Percentiles rank a stretch among this genome's conserved stretches.
Conservation (phyloP, 2,329 filamentous ascomycete species). For the Botrytis aclada region DNA sequence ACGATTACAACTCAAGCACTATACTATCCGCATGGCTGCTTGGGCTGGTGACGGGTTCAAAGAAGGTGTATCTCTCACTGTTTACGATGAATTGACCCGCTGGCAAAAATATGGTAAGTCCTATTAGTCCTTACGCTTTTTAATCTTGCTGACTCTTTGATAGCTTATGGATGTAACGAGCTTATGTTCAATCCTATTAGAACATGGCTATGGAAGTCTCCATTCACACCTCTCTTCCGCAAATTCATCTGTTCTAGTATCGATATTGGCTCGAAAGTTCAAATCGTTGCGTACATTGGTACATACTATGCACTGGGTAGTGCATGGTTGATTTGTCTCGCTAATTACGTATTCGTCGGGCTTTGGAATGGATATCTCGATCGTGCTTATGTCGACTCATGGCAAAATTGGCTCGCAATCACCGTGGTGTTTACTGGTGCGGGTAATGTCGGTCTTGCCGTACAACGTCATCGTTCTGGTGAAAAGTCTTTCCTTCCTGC, state of each 20-base stretch:
- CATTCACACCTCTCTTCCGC: slow-evolving; percentile 63
- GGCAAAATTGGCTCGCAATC: slow-evolving; percentile 61
- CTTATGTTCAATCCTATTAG: slow-evolving; percentile 65
- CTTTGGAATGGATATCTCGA: slow-evolving; percentile 66
- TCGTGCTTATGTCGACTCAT: slow-evolving; percentile 65
- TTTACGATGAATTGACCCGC: slow-evolving; percentile 67
- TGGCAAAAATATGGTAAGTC: slow-evolving; percentile 62
- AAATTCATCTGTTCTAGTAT: slow-evolving; percentile 60
- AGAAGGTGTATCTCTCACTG: slow-evolving; percentile 68
- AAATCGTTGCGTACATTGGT: slow-evolving; percentile 67
- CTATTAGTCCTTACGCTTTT: neutral
- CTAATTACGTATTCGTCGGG: slow-evolving; percentile 70
- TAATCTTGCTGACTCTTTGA: neutral
- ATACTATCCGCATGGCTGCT: slow-evolving; percentile 64
- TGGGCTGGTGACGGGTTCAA: slow-evolving; percentile 70
- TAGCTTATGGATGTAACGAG: slow-evolving; percentile 66
- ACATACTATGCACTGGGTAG: slow-evolving; percentile 61
- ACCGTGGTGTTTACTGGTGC: slow-evolving; percentile 62
- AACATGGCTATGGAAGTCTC: slow-evolving; percentile 58
- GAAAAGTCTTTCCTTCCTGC: slow-evolving; percentile 49
- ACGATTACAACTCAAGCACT: slow-evolving; percentile 66
- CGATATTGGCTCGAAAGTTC: slow-evolving; percentile 63
- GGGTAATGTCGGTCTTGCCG: slow-evolving; percentile 47
- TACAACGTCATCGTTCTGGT: slow-evolving; percentile 62
- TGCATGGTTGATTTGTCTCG: slow-evolving; percentile 60